Evolutionary conservation across 768 basidiomycete species (phyloP), one percentile per base, ranked within the genome.

Genomic region (Lactarius trivialis): DNA sequence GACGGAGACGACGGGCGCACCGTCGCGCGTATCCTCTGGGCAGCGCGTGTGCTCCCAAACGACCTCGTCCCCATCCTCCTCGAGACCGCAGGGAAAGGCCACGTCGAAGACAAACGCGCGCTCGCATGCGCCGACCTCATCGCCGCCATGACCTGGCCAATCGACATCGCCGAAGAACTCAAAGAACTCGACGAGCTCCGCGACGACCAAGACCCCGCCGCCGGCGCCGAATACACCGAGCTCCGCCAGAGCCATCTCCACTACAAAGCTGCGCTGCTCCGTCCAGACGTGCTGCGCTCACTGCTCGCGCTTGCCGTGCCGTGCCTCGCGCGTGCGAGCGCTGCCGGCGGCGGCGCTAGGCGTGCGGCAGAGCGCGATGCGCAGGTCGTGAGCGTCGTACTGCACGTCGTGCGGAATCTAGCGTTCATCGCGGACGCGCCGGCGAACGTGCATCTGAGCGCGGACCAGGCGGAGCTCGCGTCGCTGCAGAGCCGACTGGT

Each of bases 91-190:
- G 89, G 90, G 12, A 82, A 84, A 56, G 90, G 90, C 0, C 73
- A 78, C 24, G 85, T 89, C 34, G 90, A 92, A 66, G 90, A 93
- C 73, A 89, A 87, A 68, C 79, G 90, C 53, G 92, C 91, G 0
- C 81, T 96, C 30, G 83, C 86, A 0, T 89, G 87, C 65, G 87
- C 85, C 8, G 97, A 98, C 71, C 78, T 99, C 26, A 86, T 98
- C 71, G 91, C 93, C 0, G 94, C 95, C 0, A 91, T 99, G 91
- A 98, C 96, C 1, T 99, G 97, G 97, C 97, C 97, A 0, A 96
- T 99, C 58, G 92, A 98, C 73, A 78, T 98, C 65, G 90, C 93
- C 0, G 90, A 92, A 69, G 97, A 98, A 74, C 78, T 99, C 65
- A 90, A 89, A 68, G 97, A 98, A 70, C 83, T 98, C 58, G 87